These are phyloP conservation scores for Glycine soja DNA, from an alignment of 306 rosid species.

Conservation along the genomic window DNA sequence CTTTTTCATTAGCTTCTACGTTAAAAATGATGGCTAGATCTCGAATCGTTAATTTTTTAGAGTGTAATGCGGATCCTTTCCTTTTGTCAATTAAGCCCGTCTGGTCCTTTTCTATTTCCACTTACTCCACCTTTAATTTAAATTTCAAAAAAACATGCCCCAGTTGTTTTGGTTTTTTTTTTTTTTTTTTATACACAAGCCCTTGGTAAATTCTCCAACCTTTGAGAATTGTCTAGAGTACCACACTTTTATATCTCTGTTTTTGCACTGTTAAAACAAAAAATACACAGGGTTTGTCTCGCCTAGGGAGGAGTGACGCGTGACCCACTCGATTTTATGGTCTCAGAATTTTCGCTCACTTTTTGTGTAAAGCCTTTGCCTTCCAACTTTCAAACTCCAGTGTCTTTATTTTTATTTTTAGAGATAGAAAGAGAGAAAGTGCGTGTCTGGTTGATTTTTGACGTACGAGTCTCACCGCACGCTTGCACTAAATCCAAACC, in stretches of 20 bases:
- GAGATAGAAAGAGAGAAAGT: neutral
- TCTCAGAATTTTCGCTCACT: slow-evolving; percentile 44
- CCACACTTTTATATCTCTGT: slow-evolving; percentile 44
- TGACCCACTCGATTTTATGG: slow-evolving; percentile 47
- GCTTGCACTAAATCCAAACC: slow-evolving; percentile 51
- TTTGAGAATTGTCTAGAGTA: slow-evolving; percentile 42
- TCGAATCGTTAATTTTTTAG: neutral
- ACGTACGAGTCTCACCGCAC: slow-evolving; percentile 52
- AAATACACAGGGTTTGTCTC: slow-evolving; percentile 39
- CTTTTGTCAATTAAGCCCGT: slow-evolving; percentile 38
- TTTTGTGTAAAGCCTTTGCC: slow-evolving; percentile 42
- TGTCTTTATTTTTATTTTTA: neutral
- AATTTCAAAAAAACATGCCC: slow-evolving; percentile 48
- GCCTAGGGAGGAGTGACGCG: slow-evolving; percentile 65
- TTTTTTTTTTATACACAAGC: too few relatives aligned
- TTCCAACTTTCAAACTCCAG: slow-evolving; percentile 48
- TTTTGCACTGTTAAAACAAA: slow-evolving; percentile 38
- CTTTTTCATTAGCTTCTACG: slow-evolving; percentile 8
- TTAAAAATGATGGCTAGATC: slow-evolving; percentile 29
- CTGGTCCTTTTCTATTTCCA: slow-evolving; percentile 66
- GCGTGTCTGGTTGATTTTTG: slow-evolving; percentile 38
- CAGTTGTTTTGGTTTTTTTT: too few relatives aligned
- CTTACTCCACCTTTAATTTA: slow-evolving; percentile 74
- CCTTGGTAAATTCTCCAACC: slow-evolving; percentile 35
- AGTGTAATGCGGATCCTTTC: slow-evolving; percentile 48